Base-by-base conservation (phyloP, 2,329 filamentous ascomycete species). In the Talaromyces sp. region DNA sequence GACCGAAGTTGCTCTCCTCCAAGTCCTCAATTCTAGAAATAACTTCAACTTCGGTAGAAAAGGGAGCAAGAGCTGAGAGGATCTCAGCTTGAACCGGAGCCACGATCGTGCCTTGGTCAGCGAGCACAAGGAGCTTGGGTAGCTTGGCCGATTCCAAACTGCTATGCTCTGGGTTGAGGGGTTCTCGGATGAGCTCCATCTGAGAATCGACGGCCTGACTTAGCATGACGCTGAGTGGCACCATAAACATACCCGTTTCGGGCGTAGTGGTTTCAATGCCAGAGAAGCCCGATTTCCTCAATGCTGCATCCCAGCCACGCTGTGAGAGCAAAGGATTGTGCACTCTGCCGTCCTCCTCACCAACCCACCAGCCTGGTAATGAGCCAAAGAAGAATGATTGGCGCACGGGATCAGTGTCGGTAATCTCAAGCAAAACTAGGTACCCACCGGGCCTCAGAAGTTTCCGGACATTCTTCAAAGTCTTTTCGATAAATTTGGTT, bases 391-490 rank as follows among this genome's bases (percentile, higher is more conserved):
- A 36, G 40, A 46, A 46, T 2, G 25, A 35, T 22, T 31, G 28
- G 19, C 53, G 28, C 15, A 37, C 41, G 13, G 19, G 40, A 17
- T 56, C 41, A 11, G 19, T 45, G 22, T 45, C 28, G 2, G 66
- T 70, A 1, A 76, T 60, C 57, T 83, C 80, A 4, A 75, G 57
- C 0, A 80, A 50, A 1, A 81, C 37, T 0, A 83, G 64, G 31
- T 75, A 73, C 0, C 80, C 80, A 1, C 74, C 77, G 0, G 79
- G 75, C 31, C 61, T 61, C 1, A 74, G 63, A 9, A 73, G 61
- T 9, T 59, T 61, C 2, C 63, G 63, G 0, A 72, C 62, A 55
- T 72, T 65, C 1, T 19, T n/a, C 33, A 71, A 21, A 3, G 65
- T 66, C n/a, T 62, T 59, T 1, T 64, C 57, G 1, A 72, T 41